Evolutionary conservation across 192 early-diverging fungal genomes (phyloP).

Genomic region (Dimargaris xerosporica): DNA sequence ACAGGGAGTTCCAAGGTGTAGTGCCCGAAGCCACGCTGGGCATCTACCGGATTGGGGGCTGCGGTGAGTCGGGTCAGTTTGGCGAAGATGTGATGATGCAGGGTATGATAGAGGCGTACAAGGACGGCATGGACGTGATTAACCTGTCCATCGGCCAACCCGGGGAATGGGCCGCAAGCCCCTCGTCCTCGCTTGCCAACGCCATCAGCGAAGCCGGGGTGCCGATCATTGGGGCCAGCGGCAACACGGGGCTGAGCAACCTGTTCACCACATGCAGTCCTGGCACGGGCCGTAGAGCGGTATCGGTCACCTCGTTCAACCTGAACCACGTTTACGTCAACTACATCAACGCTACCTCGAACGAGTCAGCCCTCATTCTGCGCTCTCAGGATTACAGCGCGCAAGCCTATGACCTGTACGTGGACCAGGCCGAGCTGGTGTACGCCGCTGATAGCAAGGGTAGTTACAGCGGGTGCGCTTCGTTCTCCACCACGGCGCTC

Average conservation of each 20-base stretch:
- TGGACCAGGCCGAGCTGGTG: neutral
- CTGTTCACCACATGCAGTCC: neutral
- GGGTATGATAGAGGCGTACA: neutral
- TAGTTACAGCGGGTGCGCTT: neutral
- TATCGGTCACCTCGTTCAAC: neutral
- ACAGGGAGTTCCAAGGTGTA: constrained; percentile 35
- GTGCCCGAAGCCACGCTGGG: constrained; percentile 49
- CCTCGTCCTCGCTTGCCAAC: neutral
- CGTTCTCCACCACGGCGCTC: neutral
- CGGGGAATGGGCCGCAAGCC: constrained; percentile 4
- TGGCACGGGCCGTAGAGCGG: neutral
- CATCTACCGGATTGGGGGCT: constrained; percentile 47
- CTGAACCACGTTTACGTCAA: neutral
- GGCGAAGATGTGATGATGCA: constrained; percentile 10
- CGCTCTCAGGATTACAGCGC: neutral
- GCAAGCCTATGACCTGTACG: neutral
- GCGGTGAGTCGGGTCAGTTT: constrained; percentile 12
- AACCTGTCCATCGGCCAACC: constrained; percentile 11
- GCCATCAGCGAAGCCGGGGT: neutral
- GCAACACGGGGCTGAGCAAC: constrained; percentile 2
- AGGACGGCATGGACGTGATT: constrained; percentile 14
- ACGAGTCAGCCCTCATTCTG: neutral
- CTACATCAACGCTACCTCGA: neutral
- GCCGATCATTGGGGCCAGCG: constrained; percentile 1
- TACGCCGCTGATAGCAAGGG: neutral